Percentiles rank a stretch among this genome's conserved stretches.
Conservation (phyloP, 2,329 filamentous ascomycete species). For the Eutypa lata region DNA sequence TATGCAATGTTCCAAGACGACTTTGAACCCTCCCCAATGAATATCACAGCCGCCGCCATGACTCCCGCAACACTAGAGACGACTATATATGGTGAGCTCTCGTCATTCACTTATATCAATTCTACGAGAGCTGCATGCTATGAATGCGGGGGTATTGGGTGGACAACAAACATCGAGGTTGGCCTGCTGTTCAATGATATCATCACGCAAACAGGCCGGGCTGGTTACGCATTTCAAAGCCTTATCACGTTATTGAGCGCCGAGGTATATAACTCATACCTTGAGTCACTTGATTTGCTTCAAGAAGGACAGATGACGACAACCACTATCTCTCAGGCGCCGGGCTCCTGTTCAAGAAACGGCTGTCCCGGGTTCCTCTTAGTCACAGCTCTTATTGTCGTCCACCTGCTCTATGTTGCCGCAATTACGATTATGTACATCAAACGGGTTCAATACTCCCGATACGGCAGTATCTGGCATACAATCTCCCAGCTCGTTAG, state of each 20-base stretch:
- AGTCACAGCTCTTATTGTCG: slow-evolving; percentile 2
- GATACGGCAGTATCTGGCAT: slow-evolving; percentile 12
- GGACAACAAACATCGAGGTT: background rate
- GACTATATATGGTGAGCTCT: background rate
- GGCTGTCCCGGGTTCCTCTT: slow-evolving; percentile 6
- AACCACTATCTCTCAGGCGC: background rate
- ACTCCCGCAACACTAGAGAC: background rate
- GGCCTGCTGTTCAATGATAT: background rate
- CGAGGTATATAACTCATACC: slow-evolving; percentile 1
- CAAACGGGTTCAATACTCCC: slow-evolving; percentile 6
- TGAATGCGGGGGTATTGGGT: no score
- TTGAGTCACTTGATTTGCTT: background rate
- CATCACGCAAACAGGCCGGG: background rate
- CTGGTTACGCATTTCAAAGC: slow-evolving; percentile 1
- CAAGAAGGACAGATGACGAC: background rate
- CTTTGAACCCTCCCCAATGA: background rate
- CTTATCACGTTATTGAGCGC: background rate
- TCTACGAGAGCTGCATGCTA: background rate
- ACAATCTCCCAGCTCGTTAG: slow-evolving; percentile 8
- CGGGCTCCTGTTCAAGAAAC: slow-evolving; percentile 1
- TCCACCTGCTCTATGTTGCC: slow-evolving; percentile 7
- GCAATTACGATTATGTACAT: slow-evolving; percentile 5
- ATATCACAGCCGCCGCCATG: background rate
- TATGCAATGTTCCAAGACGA: background rate
- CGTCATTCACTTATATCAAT: background rate